Evolutionary conservation across 352 stramenopile genomes (phyloP), one percentile per base, ranked within the genome.

Genomic region (Globisporangium carolinianum): DNA sequence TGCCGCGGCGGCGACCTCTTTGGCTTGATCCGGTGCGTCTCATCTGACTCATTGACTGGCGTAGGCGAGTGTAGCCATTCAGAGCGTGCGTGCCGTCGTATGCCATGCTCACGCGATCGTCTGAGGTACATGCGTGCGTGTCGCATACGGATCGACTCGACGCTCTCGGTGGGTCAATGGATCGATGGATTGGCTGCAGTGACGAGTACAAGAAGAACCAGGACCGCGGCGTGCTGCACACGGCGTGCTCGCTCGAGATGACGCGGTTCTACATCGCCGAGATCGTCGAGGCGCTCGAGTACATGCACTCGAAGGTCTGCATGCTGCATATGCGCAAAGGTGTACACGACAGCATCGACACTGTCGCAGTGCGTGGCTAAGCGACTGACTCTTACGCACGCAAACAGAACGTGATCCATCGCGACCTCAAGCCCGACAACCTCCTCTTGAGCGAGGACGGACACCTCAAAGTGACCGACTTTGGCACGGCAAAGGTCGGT

Each of bases 381-480:
- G 36, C 18, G 24, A 18, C 18, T 50, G 12, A 37, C 12, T 35
- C 24, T 32, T 60, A 47, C 61, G 47, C 53, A 47, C 39, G 46
- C 53, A 35, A 50, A 47, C 69, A 98, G 71, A 82, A 91, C 65
- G 77, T 99, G 41, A 94, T 99, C 49, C 96, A 99, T 64, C 70
- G 96, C 45, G 96, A 99, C 74, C 96, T 99, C 57, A 97, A 97
- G 61, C 89, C 89, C 10, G 89, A 97, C 57, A 97, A 97, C 57
- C 68, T 96, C 37, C 72, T 97, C 5, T 66, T 97, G 8, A 90
- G 75, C 55, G 66, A 76, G 39, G 66, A 81, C 47, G 89, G 89
- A 45, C 87, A 97, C 57, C 64, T 97, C 48, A 97, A 96, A 65
- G 71, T 97, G 52, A 94, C 86, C 10, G 89, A 97, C 66, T 97